Base-by-base conservation (phyloP, 805 yeast species). In the Cyberlindnera euphorbiae region DNA sequence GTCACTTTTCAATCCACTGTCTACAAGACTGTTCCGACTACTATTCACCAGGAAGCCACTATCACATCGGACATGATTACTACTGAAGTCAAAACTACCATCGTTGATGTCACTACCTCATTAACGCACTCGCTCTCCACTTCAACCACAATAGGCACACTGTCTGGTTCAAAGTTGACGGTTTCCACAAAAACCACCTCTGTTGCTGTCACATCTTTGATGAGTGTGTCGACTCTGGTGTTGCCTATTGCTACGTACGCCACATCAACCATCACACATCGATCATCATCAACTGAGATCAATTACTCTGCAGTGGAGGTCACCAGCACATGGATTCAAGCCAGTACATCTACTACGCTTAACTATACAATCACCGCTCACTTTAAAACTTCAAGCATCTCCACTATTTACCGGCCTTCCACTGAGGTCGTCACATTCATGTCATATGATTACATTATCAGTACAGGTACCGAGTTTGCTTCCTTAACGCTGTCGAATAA, bases 401-500 rank as follows among this genome's bases (percentile, higher is more conserved):
- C n/a, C n/a, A n/a, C n/a, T n/a, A n/a, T n/a, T n/a, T n/a, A n/a
- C n/a, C n/a, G n/a, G n/a, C n/a, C n/a, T n/a, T n/a, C n/a, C n/a
- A n/a, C n/a, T n/a, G n/a, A n/a, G n/a, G n/a, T n/a, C n/a, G n/a
- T n/a, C n/a, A n/a, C n/a, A n/a, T n/a, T n/a, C n/a, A n/a, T n/a
- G n/a, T 29, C 39, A 1, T 37, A 36, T 22, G 39, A 35, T 4
- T 37, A 33, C 16, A 25, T 24, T 14, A 42, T 45, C 3, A 10
- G 11, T 9, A 39, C 44, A 4, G 46, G 46, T 1, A 46, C 50
- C 1, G 36, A 35, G 7, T 43, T 30, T 17, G 33, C 37, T 4
- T 36, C 51, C 1, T 43, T 48, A 18, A 43, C 46, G 1, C 30
- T 44, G n/a, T 41, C 50, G 8, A 30, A 44, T 12, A 35, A 37